phyloP scores from a whole-genome alignment of 148 eudicot genomes.

The Cornus kousa region DNA sequence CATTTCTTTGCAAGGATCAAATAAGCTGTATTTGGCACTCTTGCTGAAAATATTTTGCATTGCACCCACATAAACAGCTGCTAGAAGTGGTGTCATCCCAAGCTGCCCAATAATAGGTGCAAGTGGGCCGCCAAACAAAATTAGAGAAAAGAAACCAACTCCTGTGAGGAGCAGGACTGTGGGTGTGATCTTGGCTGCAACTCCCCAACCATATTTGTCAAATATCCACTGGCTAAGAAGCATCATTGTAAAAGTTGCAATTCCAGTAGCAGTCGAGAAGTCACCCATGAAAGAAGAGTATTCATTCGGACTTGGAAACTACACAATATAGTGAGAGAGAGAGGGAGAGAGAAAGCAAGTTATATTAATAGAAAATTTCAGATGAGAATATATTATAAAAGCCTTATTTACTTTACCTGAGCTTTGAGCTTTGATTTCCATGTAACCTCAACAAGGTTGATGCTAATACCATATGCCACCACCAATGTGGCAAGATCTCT shows the following conservation, averaged over 20 bases:
- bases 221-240: slow-evolving; percentile 91
- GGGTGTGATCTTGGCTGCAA: slow-evolving; percentile 93
- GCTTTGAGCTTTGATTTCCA: slow-evolving; percentile 99
- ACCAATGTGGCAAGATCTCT: slow-evolving; percentile 95
- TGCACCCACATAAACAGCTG: slow-evolving; percentile 97
- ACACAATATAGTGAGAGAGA: slow-evolving; percentile 11
- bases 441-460: slow-evolving; percentile 97
- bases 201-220: slow-evolving; percentile 97
- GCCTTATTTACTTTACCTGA: slow-evolving; percentile 49
- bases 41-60: slow-evolving; percentile 98
- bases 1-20: slow-evolving; percentile 99
- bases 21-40: slow-evolving; percentile 97
- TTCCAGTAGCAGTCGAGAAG: slow-evolving; percentile 98
- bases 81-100: slow-evolving; percentile 94
- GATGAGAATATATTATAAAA: not conserved
- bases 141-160: slow-evolving; percentile 89
- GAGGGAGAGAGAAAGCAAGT: not conserved
- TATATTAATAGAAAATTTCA: not conserved
- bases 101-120: slow-evolving; percentile 62
- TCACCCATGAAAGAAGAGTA: slow-evolving; percentile 99
- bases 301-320: slow-evolving; percentile 98
- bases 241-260: slow-evolving; percentile 95
- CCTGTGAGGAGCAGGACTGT: slow-evolving; percentile 89
- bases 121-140: slow-evolving; percentile 76
- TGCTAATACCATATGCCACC: slow-evolving; percentile 96